phyloP scores from a whole-genome alignment of 495 filamentous ascomycete genomes.

The Trichoderma parareesei region DNA sequence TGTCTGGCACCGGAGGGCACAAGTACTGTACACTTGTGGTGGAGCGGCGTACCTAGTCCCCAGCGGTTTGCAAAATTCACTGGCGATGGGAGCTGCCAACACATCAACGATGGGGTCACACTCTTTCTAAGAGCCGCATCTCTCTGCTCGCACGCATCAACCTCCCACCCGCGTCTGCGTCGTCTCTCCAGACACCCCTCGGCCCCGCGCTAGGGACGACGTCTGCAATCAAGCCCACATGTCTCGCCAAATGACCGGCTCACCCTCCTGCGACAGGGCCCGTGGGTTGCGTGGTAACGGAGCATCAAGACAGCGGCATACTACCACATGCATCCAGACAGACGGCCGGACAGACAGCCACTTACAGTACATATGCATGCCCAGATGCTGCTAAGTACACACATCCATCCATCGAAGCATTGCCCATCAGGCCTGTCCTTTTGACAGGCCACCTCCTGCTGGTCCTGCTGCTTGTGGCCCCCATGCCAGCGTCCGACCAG shows the following conservation, averaged over 20 bases:
- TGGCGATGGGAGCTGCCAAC: conserved; percentile 86
- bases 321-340: conserved; percentile 6
- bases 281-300: neutral
- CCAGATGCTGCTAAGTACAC: neutral
- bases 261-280: conserved; percentile 4
- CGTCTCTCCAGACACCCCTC: conserved; percentile 36
- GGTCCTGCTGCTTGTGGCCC: conserved; percentile 16
- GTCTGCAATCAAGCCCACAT: conserved; percentile 56
- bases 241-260: conserved; percentile 29
- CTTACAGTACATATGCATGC: conserved; percentile 36
- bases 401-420: conserved; percentile 16
- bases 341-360: conserved; percentile 28
- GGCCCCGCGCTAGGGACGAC: conserved; percentile 42
- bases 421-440: conserved; percentile 20
- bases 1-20: conserved; percentile 25
- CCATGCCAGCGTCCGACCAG: conserved; percentile 7
- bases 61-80: conserved; percentile 49
- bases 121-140: conserved; percentile 52
- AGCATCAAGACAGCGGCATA: conserved; percentile 10
- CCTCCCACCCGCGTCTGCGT: conserved; percentile 32
- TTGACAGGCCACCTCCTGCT: conserved; percentile 18
- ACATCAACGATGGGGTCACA: conserved; percentile 67
- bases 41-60: conserved; percentile 49
- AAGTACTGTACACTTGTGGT: conserved; percentile 31
- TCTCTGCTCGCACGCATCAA: conserved; percentile 40